Evolutionary conservation across 106 monocot species (phyloP).

Genomic region (Phalaenopsis aphrodite): DNA sequence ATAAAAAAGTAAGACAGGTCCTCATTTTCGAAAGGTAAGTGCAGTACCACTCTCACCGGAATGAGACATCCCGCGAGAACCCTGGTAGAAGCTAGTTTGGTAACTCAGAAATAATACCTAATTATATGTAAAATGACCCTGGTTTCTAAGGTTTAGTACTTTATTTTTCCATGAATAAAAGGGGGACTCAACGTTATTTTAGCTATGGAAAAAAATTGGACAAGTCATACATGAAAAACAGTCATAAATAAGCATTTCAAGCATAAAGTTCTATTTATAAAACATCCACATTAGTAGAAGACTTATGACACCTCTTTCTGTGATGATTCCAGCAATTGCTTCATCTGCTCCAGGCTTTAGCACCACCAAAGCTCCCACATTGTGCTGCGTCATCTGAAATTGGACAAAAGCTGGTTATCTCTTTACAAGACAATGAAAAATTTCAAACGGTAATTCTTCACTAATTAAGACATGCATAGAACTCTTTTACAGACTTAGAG

Average conservation of each 20-base stretch:
- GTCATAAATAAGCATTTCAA: neutral
- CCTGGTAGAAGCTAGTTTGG: neutral
- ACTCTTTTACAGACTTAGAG: neutral
- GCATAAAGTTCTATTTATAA: neutral
- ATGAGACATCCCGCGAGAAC: neutral
- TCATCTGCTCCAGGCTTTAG: constrained; percentile 70
- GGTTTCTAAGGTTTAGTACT: neutral
- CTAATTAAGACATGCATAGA: neutral
- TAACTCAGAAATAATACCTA: neutral
- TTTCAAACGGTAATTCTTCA: neutral
- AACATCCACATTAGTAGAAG: neutral
- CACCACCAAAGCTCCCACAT: constrained; percentile 93
- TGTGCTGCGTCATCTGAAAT: constrained; percentile 93
- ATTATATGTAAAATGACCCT: neutral
- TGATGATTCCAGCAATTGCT: constrained; percentile 88
- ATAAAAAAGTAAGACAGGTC: neutral
- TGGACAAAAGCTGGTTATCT: neutral
- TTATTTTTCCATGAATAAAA: neutral
- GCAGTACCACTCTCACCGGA: no score
- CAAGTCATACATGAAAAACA: neutral
- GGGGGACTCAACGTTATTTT: neutral
- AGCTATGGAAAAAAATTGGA: neutral
- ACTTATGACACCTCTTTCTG: constrained; percentile 73
- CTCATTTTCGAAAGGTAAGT: neutral
- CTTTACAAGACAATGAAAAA: neutral